Conservation (phyloP, 1,284 basidiomycete genomes). For the Uromyces viciae-fabae region DNA sequence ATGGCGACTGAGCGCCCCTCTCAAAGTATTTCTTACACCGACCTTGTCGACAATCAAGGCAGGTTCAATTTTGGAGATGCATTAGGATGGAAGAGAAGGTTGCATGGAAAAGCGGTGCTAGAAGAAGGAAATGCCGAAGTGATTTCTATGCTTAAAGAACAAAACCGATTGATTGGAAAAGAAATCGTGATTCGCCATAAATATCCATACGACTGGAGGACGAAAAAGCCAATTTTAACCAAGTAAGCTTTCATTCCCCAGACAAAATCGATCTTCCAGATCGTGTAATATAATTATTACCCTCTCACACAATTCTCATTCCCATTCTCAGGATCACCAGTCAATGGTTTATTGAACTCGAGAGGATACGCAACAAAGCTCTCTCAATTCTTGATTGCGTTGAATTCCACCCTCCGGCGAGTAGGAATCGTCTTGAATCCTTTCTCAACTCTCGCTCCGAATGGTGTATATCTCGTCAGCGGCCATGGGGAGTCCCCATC, state of each 20-base stretch:
- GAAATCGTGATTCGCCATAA: constrained; percentile 72
- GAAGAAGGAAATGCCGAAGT: constrained; percentile 67
- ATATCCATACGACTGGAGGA: constrained; percentile 97
- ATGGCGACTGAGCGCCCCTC: constrained; percentile 53
- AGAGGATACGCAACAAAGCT: constrained; percentile 73
- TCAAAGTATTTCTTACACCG: not conserved
- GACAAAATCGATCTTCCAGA: no score
- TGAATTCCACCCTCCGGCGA: constrained; percentile 71
- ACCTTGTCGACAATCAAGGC: constrained; percentile 70
- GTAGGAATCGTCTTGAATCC: constrained; percentile 75
- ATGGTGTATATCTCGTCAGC: constrained; percentile 98
- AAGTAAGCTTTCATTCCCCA: constrained; percentile 60
- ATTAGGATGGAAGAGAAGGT: constrained; percentile 55
- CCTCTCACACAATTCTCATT: no score
- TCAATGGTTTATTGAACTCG: constrained; percentile 95
- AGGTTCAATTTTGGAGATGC: constrained; percentile 64
- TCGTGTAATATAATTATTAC: no score
- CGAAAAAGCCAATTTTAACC: constrained; percentile 84
- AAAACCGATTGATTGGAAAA: constrained; percentile 66
- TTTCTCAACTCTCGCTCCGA: constrained; percentile 85
- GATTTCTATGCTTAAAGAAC: constrained; percentile 64
- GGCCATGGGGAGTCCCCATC: constrained; percentile 97
- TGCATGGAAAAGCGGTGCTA: constrained; percentile 72
- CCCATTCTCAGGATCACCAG: constrained; percentile 71
- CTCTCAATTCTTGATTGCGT: constrained; percentile 69